Evolutionary conservation across 176 grass and related monocot genomes (phyloP).

Genomic region (Oryza officinalis): DNA sequence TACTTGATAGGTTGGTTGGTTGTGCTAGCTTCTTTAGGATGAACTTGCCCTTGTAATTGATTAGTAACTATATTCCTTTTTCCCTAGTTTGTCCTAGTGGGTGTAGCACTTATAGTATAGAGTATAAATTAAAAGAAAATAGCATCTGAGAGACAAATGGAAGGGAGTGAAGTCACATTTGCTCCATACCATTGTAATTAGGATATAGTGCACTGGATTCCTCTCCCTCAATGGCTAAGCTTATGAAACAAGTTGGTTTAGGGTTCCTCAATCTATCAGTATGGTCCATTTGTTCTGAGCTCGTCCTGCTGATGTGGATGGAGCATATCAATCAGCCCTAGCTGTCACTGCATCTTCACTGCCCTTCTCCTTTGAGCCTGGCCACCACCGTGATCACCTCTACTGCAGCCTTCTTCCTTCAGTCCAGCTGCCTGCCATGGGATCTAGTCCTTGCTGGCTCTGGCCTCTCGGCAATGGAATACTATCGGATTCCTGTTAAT

Average conservation of each 20-base stretch:
- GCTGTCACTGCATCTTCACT: not conserved
- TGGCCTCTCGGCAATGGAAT: not conserved
- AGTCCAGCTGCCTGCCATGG: not conserved
- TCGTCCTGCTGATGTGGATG: not conserved
- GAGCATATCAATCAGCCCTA: not conserved
- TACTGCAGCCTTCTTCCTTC: not conserved
- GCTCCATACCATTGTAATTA: slow-evolving; percentile 11
- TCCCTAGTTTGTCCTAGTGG: not conserved
- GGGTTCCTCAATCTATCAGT: not conserved
- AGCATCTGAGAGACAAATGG: not conserved
- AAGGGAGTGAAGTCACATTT: slow-evolving; percentile 7
- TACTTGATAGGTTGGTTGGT: not conserved
- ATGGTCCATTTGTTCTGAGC: slow-evolving; percentile 19
- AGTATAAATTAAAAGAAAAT: not conserved
- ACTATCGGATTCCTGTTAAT: too few relatives aligned
- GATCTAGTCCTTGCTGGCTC: not conserved
- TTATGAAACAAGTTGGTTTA: slow-evolving; percentile 12
- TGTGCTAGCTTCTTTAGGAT: slow-evolving; percentile 12
- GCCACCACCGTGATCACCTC: not conserved
- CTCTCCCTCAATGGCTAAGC: not conserved
- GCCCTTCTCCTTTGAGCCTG: not conserved
- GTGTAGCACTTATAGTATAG: not conserved
- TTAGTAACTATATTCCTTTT: not conserved
- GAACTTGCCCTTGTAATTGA: not conserved
- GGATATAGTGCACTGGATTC: not conserved